Evolutionary conservation across 83 land plant genomes (phyloP).

Genomic region (Diphasiastrum complanatum): DNA sequence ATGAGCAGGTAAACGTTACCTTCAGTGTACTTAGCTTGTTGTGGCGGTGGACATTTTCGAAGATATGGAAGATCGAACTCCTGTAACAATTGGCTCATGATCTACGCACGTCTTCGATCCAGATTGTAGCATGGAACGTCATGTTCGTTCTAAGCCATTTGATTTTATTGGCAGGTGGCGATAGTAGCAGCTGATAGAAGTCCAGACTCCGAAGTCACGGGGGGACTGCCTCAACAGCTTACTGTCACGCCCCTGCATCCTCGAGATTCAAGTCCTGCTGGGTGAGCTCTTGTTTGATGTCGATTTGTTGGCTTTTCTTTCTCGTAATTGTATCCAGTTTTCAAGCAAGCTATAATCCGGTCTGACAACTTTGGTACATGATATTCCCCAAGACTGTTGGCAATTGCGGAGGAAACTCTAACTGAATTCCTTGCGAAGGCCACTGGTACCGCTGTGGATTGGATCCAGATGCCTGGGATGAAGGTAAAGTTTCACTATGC

Average conservation of each 20-base stretch:
- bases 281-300: conserved; percentile 23
- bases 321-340: background rate
- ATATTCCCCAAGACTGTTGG: conserved; percentile 87
- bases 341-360: too few relatives aligned
- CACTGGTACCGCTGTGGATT: conserved; percentile 96
- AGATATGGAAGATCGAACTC: too few relatives aligned
- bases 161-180: conserved; percentile 42
- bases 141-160: too few relatives aligned
- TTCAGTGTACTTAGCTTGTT: too few relatives aligned
- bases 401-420: conserved; percentile 93
- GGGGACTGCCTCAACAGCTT: conserved; percentile 76
- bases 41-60: too few relatives aligned
- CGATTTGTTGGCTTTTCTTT: background rate
- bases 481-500: conserved; percentile 57
- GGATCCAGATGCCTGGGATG: conserved; percentile 99
- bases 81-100: too few relatives aligned
- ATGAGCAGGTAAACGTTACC: conserved; percentile 7
- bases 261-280: conserved; percentile 83
- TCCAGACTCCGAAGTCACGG: conserved; percentile 93
- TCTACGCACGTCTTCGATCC: too few relatives aligned
- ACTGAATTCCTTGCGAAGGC: conserved; percentile 95
- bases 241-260: conserved; percentile 63
- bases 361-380: too few relatives aligned
- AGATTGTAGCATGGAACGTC: too few relatives aligned
- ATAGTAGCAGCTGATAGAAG: conserved; percentile 81